Evolutionary conservation across 2,329 filamentous ascomycete genomes (phyloP).

Genomic region (Alternaria rosae): DNA sequence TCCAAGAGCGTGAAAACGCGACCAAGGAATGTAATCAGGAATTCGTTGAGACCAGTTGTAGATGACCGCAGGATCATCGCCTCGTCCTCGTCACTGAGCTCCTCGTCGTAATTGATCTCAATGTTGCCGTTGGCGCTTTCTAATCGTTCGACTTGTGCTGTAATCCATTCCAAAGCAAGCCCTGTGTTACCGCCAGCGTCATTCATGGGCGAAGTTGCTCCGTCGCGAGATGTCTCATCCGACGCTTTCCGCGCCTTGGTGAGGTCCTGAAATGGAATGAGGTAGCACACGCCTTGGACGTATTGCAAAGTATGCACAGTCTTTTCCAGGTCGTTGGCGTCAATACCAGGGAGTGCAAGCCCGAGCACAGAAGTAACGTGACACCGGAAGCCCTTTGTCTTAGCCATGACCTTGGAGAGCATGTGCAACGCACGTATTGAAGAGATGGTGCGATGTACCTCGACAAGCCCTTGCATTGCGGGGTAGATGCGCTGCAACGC

Average conservation of each 20-base stretch:
- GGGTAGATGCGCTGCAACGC: constrained; percentile 96
- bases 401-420: constrained; percentile 87
- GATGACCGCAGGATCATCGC: constrained; percentile 89
- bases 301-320: constrained; percentile 94
- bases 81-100: constrained; percentile 86
- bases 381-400: constrained; percentile 94
- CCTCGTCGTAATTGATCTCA: constrained; percentile 81
- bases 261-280: constrained; percentile 88
- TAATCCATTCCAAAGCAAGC: constrained; percentile 90
- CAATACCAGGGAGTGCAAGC: constrained; percentile 90
- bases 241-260: constrained; percentile 61
- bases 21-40: constrained; percentile 86
- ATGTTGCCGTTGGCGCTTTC: constrained; percentile 86
- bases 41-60: constrained; percentile 92
- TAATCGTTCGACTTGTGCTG: constrained; percentile 91
- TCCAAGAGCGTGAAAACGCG: constrained; percentile 95
- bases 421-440: constrained; percentile 91
- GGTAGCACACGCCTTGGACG: constrained; percentile 94
- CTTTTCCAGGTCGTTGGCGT: constrained; percentile 97
- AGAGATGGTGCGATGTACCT: constrained; percentile 95
- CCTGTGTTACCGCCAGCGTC: constrained; percentile 52
- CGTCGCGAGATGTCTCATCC: constrained; percentile 24
- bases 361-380: constrained; percentile 95
- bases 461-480: constrained; percentile 92
- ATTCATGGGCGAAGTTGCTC: constrained; percentile 45